These are phyloP conservation scores for Vaccinium darrowii DNA, from an alignment of 148 eudicot species.

Conservation along the genomic window DNA sequence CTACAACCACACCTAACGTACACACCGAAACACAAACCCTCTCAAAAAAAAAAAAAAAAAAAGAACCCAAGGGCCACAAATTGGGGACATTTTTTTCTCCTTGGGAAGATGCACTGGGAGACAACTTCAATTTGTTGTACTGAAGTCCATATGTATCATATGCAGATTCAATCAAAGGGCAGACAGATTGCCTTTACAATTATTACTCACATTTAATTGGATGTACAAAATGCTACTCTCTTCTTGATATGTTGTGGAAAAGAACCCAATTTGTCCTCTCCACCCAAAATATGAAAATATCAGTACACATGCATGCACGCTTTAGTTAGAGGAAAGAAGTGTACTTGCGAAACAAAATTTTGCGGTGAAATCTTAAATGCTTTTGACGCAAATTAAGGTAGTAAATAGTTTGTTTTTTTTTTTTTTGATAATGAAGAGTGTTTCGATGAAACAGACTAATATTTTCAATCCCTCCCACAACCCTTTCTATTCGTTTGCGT, in stretches of 20 bases:
- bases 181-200: background rate
- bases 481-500: no score
- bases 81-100: background rate
- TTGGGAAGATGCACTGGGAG: background rate
- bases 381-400: no score
- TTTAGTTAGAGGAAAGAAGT: background rate
- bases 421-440: no score
- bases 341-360: background rate
- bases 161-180: background rate
- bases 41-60: no score
- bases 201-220: background rate
- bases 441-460: no score
- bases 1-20: no score
- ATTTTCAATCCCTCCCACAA: no score
- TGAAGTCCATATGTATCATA: background rate
- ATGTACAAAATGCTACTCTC: background rate
- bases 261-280: background rate
- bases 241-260: background rate
- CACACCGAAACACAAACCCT: no score
- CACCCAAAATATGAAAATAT: background rate
- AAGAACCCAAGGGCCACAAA: no score
- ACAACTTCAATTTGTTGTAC: slow-evolving; percentile 1
- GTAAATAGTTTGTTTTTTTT: no score
- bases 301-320: background rate
- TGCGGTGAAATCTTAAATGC: no score